Evolutionary conservation across 2,329 filamentous ascomycete species (phyloP).

Genomic region (Penicillium sp.): DNA sequence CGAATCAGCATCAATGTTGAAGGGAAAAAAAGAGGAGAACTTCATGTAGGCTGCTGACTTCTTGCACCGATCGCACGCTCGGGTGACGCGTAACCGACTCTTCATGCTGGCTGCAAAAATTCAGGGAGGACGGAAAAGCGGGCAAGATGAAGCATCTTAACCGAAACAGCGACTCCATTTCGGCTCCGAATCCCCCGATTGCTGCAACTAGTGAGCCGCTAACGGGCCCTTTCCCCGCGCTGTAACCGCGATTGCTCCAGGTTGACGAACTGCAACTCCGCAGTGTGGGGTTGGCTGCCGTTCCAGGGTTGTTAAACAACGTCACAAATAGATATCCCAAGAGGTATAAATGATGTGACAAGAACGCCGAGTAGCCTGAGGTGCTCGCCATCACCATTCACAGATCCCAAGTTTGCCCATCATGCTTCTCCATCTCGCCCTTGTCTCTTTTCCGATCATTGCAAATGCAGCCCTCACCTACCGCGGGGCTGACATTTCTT

Average conservation of each 20-base stretch:
- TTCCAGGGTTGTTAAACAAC: no score
- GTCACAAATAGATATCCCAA: no score
- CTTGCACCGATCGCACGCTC: not conserved
- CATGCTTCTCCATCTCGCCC: constrained; percentile 12
- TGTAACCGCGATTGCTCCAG: no score
- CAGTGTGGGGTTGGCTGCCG: no score
- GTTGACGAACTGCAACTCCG: no score
- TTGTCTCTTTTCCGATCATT: constrained; percentile 21
- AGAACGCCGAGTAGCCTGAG: no score
- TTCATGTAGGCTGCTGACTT: not conserved
- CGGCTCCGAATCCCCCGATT: not conserved
- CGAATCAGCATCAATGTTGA: not conserved
- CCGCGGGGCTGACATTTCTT: constrained; percentile 74
- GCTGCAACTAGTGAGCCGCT: no score
- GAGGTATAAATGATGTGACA: no score
- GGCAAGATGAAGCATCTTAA: not conserved
- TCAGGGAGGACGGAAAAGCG: not conserved
- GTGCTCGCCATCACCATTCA: not conserved
- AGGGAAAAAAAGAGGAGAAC: not conserved
- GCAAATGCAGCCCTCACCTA: constrained; percentile 59
- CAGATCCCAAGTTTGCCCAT: not conserved
- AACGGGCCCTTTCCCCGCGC: no score
- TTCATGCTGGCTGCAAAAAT: not conserved
- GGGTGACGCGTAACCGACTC: not conserved
- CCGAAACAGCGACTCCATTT: not conserved